These are phyloP conservation scores for Cercospora beticola DNA, from an alignment of 2,329 filamentous ascomycete genomes.

Conservation along the genomic window DNA sequence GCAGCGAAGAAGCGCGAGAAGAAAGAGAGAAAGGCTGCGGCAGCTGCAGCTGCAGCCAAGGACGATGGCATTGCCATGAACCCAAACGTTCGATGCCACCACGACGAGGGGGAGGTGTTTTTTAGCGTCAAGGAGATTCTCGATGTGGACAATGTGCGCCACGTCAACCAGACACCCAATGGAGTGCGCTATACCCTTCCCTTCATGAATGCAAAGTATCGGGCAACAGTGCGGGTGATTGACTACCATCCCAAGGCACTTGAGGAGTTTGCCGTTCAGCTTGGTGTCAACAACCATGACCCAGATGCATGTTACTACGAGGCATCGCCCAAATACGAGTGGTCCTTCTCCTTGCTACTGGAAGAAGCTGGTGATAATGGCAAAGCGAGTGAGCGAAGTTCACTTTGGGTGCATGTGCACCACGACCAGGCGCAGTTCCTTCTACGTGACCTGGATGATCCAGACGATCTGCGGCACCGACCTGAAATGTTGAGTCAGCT, in stretches of 20 bases:
- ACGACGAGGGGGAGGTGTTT: conserved; percentile 42
- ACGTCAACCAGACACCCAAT: conserved; percentile 44
- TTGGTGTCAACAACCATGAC: conserved; percentile 14
- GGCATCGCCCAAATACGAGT: conserved; percentile 63
- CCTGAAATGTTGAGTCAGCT: conserved; percentile 52
- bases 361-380: conserved; percentile 58
- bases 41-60: neutral
- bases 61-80: conserved; percentile 21
- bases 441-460: conserved; percentile 55
- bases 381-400: neutral
- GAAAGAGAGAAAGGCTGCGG: conserved; percentile 41
- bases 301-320: conserved; percentile 39
- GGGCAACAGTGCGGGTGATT: conserved; percentile 70
- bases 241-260: conserved; percentile 73
- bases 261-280: conserved; percentile 63
- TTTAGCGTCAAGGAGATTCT: conserved; percentile 52
- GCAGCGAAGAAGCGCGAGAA: conserved; percentile 41
- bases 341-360: conserved; percentile 77
- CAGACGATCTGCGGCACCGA: conserved; percentile 60
- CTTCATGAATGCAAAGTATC: conserved; percentile 64
- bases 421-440: conserved; percentile 58
- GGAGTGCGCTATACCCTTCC: conserved; percentile 28
- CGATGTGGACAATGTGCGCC: conserved; percentile 46
- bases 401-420: conserved; percentile 67
- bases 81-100: conserved; percentile 41